Base-by-base conservation (phyloP, 2,329 filamentous ascomycete genomes). In the Colletotrichum nymphaeae region DNA sequence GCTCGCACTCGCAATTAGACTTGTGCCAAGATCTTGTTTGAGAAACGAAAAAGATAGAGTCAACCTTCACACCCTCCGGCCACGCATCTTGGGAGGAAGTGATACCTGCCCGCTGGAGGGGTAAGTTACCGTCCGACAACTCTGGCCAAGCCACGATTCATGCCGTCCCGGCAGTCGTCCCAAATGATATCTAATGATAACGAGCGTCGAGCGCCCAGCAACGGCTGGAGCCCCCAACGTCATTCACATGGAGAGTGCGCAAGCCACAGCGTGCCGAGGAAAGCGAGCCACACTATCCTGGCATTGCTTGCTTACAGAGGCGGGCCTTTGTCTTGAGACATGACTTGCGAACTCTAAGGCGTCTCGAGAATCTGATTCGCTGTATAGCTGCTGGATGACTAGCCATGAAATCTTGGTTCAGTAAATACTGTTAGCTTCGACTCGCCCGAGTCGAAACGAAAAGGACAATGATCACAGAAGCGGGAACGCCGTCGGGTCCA, bases 261-360 rank as follows among this genome's bases (percentile, higher is more conserved):
- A 64, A 59, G 52, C 53, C 26, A 28, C 66, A 55, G 24, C 8
- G 30, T 70, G 59, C 58, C 59, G 65, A 72, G 64, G 53, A 52
- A 26, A 37, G 26, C 46, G 55, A 70, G 60, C 46, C 46, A 28
- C 46, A 16, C 37, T 35, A 65, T 70, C 67, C 67, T 55, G 35
- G 55, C 60, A 70, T 62, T 65, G 49, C 55, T 70, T 65, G 49
- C 55, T 62, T 32, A 62, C 59, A 28, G 55, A 46, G 60, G 60
- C 67, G 42, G 60, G 66, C 26, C 14, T 58, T 46, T 60, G 14
- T 64, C 55, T 64, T 52, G 70, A 73, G 66, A 65, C 70, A 65
- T 60, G 66, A 56, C 53, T 70, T 63, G 59, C 19, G 46, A 70
- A 65, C 70, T 60, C 32, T 55, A 57, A 60, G 46, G 35, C n/a